Percentiles rank a stretch among this genome's conserved stretches.
These are phyloP conservation scores for Colletotrichum siamense DNA, from an alignment of 2,329 filamentous ascomycete genomes.

Conservation along the genomic window DNA sequence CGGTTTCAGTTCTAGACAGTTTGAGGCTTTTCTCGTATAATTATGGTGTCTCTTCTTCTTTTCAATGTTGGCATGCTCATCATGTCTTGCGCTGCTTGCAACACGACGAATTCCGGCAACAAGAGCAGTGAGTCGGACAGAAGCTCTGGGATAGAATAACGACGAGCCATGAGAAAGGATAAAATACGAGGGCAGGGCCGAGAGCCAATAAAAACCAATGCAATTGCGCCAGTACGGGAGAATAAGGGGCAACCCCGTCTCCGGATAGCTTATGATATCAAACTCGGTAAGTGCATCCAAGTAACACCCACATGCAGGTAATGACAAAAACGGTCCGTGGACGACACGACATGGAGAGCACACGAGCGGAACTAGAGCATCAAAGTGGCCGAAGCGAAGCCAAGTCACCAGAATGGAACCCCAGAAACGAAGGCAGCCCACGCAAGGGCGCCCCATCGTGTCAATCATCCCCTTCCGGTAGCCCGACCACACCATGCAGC, in stretches of 20 bases:
- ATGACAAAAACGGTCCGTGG: not conserved
- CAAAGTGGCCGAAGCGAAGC: not conserved
- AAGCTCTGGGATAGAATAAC: no score
- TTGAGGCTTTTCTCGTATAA: not conserved
- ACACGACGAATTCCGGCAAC: no score
- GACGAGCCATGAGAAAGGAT: not conserved
- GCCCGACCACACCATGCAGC: not conserved
- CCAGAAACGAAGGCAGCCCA: not conserved
- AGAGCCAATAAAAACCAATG: not conserved
- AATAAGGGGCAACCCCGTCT: rapidly evolving
- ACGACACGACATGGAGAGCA: rapidly evolving
- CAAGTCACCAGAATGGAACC: not conserved
- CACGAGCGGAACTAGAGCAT: not conserved
- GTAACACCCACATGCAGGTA: not conserved
- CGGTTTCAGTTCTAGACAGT: not conserved
- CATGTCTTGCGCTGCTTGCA: not conserved
- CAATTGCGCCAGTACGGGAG: not conserved
- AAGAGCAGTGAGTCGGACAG: no score
- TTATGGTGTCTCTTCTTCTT: not conserved
- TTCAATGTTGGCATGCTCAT: not conserved
- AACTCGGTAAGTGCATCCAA: no score
- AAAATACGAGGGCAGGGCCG: rapidly evolving
- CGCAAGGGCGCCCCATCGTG: not conserved
- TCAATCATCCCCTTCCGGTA: not conserved
- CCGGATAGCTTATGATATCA: not conserved